Base-by-base conservation (phyloP, 169 alveolate genomes). In the Condylostoma magnum region DNA sequence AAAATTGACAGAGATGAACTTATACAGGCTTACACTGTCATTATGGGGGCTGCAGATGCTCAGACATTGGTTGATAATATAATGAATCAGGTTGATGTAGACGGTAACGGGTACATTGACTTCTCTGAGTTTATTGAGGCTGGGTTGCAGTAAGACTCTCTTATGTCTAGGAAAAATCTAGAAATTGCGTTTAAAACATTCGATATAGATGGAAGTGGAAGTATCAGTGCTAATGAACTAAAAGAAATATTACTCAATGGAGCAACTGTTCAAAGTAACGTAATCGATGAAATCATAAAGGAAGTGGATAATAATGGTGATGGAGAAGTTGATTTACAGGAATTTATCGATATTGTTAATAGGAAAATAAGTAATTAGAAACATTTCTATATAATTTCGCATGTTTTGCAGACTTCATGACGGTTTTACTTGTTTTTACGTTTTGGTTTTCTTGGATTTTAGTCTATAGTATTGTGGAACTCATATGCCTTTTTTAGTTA, bases 121-220 rank as follows among this genome's bases (percentile, higher is more conserved):
- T 67, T 18, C 41, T 30, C 76, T 18, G 76, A 67, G 51, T 43
- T 46, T 68, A 6, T 47, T 34, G 25, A 78, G 4, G 78, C 84
- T 0, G 58, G 84, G 2, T 18, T 75, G 15, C 76, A 75, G 33
- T 20, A 38, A 6, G 51, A 56, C 12, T 85, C 80, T 31, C 51
- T 79, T 20, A 28, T 30, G 18, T 27, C 34, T 27, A 36, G 28
- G 15, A 37, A 48, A 22, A 84, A 78, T 52, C 77, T 87, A 25
- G 82, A 86, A 72, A 70, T 80, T 1, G 92, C 92, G 25, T 77
- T 70, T 53, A 69, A 77, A 36, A 68, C 69, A 2, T 34, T 77
- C n/a, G 85, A 77, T 50, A 48, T 52, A 2, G 85, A 77, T 46
- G 77, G 81, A n/a, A 70, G 52, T 43, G 85, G 85, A 15, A 31